Conservation (phyloP, 495 filamentous ascomycete species). For the Daldinia caldariorum region DNA sequence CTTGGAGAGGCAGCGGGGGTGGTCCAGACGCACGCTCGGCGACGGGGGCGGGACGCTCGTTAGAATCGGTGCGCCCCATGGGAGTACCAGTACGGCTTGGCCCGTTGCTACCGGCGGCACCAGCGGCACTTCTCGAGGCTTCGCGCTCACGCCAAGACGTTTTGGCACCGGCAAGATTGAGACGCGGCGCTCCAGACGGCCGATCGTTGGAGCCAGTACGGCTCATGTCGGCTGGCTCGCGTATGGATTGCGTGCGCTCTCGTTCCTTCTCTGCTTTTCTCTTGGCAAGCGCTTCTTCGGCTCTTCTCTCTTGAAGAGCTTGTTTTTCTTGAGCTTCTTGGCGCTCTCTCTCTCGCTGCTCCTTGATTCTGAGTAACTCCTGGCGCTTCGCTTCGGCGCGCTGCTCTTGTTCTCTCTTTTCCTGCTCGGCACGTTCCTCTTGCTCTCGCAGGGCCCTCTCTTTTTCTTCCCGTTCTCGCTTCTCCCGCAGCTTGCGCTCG, state of each 20-base stretch:
- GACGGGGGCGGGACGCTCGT: conserved; percentile 57
- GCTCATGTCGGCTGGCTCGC: conserved; percentile 49
- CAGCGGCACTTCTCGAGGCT: conserved; percentile 33
- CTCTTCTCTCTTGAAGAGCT: conserved; percentile 61
- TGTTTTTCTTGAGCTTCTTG: conserved; percentile 63
- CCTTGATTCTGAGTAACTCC: conserved; percentile 76
- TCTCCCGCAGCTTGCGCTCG: conserved; percentile 78
- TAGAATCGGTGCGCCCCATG: conserved; percentile 61
- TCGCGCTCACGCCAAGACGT: conserved; percentile 59
- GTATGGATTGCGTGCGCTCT: conserved; percentile 45
- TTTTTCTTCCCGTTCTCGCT: conserved; percentile 80
- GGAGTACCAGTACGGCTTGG: conserved; percentile 45
- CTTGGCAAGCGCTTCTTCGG: conserved; percentile 65
- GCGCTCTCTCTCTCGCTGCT: conserved; percentile 83
- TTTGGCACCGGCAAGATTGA: conserved; percentile 42
- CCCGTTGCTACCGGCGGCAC: conserved; percentile 37
- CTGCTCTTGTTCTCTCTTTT: conserved; percentile 82
- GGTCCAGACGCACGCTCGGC: conserved; percentile 55
- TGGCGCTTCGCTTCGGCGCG: conserved; percentile 73
- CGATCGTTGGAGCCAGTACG: conserved; percentile 52
- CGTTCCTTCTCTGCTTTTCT: conserved; percentile 59
- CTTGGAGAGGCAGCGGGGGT: conserved; percentile 74
- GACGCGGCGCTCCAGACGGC: conserved; percentile 47
- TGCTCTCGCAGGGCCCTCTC: conserved; percentile 80
- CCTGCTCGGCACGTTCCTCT: conserved; percentile 78